phyloP scores from a whole-genome alignment of 2,329 filamentous ascomycete genomes.

The Apiospora aurea region DNA sequence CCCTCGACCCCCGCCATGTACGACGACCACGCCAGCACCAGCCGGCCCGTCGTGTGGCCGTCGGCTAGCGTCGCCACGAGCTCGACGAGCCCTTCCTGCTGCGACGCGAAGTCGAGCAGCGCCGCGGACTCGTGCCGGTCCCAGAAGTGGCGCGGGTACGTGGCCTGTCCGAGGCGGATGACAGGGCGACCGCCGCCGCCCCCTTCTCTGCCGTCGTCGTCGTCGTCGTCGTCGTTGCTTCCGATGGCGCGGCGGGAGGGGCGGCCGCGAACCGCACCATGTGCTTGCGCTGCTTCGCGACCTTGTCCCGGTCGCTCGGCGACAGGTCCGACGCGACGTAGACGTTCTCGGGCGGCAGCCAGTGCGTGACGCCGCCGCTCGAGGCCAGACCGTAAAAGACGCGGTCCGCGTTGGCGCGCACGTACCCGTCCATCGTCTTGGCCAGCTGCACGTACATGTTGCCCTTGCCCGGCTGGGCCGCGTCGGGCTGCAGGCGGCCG shows the following conservation, averaged over 20 bases:
- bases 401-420: conserved; percentile 4
- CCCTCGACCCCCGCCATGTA: conserved; percentile 5
- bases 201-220: neutral
- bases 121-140: neutral
- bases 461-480: neutral
- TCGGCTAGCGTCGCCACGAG: neutral
- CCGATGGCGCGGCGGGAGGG: neutral
- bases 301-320: neutral
- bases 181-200: neutral
- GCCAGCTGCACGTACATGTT: conserved; percentile 16
- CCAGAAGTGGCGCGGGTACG: conserved; percentile 9
- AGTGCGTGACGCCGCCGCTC: neutral
- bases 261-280: conserved; percentile 7
- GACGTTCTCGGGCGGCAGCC: conserved; percentile 21
- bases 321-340: conserved; percentile 15
- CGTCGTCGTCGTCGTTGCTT: neutral
- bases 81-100: conserved; percentile 11
- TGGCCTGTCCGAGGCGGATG: neutral
- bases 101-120: conserved; percentile 4
- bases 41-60: neutral
- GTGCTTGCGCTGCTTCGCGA: conserved; percentile 4
- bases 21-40: conserved; percentile 12
- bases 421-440: conserved; percentile 23
- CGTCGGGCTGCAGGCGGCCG: conserved; percentile 8
- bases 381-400: neutral